Percentiles rank a stretch among this genome's conserved stretches.
These are phyloP conservation scores for Antitrichia curtipendula DNA, from an alignment of 225 moss, liverwort and hornwort species.

Conservation along the genomic window DNA sequence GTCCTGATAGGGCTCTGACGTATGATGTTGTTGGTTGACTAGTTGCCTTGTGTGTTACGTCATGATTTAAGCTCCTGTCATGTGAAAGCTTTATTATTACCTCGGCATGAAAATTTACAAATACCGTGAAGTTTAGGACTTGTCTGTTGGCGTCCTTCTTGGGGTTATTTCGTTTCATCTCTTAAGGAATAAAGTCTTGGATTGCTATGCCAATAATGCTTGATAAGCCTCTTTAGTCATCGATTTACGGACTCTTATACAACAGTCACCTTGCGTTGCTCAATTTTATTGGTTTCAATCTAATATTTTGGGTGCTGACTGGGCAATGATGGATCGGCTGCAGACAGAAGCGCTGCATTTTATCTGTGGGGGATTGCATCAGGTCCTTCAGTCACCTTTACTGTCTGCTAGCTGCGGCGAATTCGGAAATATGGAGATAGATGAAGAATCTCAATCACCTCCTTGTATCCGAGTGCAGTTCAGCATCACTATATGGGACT, in stretches of 20 bases:
- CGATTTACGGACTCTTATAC: neutral
- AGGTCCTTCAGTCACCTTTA: constrained; percentile 58
- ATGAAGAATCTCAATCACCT: constrained; percentile 55
- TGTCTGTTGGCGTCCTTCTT: neutral
- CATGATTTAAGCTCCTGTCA: neutral
- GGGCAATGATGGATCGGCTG: neutral
- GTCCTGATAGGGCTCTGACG: neutral
- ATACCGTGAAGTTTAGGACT: neutral
- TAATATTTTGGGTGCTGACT: neutral
- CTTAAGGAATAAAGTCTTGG: neutral
- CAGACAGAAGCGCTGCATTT: constrained; percentile 59
- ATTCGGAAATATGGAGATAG: constrained; percentile 77
- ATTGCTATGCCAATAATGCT: neutral
- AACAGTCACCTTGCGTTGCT: neutral
- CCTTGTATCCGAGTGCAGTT: constrained; percentile 57
- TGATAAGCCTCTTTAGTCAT: neutral
- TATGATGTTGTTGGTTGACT: neutral
- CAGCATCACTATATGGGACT: constrained; percentile 80
- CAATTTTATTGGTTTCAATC: neutral
- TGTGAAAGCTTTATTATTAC: neutral
- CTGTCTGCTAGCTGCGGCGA: constrained; percentile 43
- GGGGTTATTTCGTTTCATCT: neutral
- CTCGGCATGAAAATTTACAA: neutral
- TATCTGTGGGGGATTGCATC: constrained; percentile 51
- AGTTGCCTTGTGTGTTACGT: neutral